A percentile compares a stretch with the other conserved stretches of the same genome.
Evolutionary conservation across 1,139 yeast genomes (phyloP).

Genomic region (Kurtzmaniella quercitrusa): DNA sequence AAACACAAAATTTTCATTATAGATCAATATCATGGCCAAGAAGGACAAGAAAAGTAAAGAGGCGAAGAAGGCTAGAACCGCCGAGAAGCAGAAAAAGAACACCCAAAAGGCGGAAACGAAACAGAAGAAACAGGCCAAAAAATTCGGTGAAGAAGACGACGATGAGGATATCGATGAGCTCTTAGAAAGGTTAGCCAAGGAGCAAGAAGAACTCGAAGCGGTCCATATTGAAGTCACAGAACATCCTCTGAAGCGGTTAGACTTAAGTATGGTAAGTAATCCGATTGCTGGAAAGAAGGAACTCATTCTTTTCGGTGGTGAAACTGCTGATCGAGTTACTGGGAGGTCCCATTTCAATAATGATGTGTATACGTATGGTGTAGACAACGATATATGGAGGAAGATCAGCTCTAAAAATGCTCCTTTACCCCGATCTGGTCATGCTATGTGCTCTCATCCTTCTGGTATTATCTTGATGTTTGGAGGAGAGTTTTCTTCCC

Average conservation of each 20-base stretch:
- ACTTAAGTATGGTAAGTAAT: constrained; percentile 70
- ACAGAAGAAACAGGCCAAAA: constrained; percentile 70
- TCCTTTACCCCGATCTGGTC: constrained; percentile 91
- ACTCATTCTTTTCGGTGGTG: constrained; percentile 87
- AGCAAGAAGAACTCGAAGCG: constrained; percentile 75
- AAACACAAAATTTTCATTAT: not conserved
- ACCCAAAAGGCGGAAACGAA: constrained; percentile 69
- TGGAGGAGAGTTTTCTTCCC: constrained; percentile 97
- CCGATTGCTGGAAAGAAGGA: constrained; percentile 78
- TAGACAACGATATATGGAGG: constrained; percentile 83
- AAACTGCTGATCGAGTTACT: constrained; percentile 53
- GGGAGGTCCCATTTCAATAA: constrained; percentile 61
- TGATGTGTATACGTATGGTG: constrained; percentile 69
- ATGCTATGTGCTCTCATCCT: constrained; percentile 91
- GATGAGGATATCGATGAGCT: constrained; percentile 87
- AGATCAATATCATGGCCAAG: constrained; percentile 59
- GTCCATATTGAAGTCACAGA: constrained; percentile 54
- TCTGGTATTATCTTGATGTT: constrained; percentile 80
- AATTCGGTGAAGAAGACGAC: constrained; percentile 75
- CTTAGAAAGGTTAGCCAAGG: constrained; percentile 69
- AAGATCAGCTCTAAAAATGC: constrained; percentile 74
- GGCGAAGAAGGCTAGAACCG: constrained; percentile 85
- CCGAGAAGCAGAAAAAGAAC: constrained; percentile 78
- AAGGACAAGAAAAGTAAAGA: constrained; percentile 83
- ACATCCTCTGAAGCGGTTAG: constrained; percentile 55